A percentile compares a stretch with the other conserved stretches of the same genome.
These are phyloP conservation scores for Glycyrrhiza uralensis DNA, from an alignment of 306 rosid genomes.

Conservation along the genomic window DNA sequence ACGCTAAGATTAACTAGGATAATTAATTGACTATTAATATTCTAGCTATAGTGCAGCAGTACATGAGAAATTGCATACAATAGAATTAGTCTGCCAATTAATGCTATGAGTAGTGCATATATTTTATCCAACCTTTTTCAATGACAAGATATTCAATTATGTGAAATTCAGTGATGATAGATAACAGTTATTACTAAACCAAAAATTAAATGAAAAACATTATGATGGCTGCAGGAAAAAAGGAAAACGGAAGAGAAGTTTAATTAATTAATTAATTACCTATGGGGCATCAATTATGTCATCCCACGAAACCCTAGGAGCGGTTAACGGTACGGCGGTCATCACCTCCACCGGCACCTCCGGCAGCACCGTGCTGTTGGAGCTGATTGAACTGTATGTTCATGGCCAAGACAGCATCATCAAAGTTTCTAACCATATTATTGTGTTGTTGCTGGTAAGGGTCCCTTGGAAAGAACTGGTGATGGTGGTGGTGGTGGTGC, in stretches of 20 bases:
- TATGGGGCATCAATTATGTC: slow-evolving; percentile 26
- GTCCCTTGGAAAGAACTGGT: slow-evolving; percentile 51
- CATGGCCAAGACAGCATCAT: slow-evolving; percentile 56
- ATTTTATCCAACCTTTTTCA: not conserved
- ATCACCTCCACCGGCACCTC: slow-evolving; percentile 45
- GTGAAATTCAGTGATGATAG: slow-evolving; percentile 19
- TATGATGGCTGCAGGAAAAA: not conserved
- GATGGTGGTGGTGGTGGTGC: slow-evolving; percentile 44
- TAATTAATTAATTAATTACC: slow-evolving; percentile 13
- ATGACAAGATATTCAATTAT: slow-evolving; percentile 23
- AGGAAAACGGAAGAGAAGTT: not conserved
- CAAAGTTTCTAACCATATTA: slow-evolving; percentile 22
- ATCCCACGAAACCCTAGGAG: slow-evolving; percentile 53
- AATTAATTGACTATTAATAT: not conserved
- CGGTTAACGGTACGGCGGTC: slow-evolving; percentile 81
- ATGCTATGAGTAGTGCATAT: slow-evolving; percentile 5
- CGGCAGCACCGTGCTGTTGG: slow-evolving; percentile 58
- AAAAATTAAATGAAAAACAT: slow-evolving; percentile 25
- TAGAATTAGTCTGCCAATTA: too few relatives aligned
- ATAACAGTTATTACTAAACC: not conserved
- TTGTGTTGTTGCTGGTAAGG: slow-evolving; percentile 17
- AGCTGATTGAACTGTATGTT: slow-evolving; percentile 69
- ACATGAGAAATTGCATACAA: not conserved
- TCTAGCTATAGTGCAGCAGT: not conserved
- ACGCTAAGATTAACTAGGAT: not conserved